Evolutionary conservation across 805 yeast species (phyloP), one percentile per base, ranked within the genome.

Genomic region (Zygosaccharomyces lentus): DNA sequence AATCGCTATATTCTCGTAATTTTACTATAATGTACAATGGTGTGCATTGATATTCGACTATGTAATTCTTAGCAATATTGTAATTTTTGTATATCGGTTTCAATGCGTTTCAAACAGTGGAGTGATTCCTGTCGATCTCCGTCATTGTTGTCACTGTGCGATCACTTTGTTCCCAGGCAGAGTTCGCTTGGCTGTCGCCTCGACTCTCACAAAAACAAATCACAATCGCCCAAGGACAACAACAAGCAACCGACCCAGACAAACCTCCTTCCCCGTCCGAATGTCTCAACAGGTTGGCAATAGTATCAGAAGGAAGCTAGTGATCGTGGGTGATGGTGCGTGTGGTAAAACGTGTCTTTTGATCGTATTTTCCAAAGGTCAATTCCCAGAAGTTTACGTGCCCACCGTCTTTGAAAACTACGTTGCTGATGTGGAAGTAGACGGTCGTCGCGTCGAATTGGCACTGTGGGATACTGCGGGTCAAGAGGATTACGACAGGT

Each of bases 391-490:
- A 68, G 91, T 87, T 52, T 88, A 88, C 65, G 96, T 89, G 40
- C 96, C 96, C 64, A 88, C 96, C 19, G 98, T 91, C 51, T 91
- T 91, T 63, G 98, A 91, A 69, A 93, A 90, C 75, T 93, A 91
- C 69, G 97, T 91, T 59, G 95, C 97, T 38, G 96, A 89, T 67
- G 97, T 91, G 48, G 96, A 81, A 64, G 84, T 84, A 48, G 91
- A 85, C 60, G 95, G 95, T 41, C 85, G 91, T 70, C 80, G 86
- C 66, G 97, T 91, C 48, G 96, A 90, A 67, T 75, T 89, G 69
- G 96, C 96, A 6, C 75, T 89, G 56, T 89, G 96, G 96, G 96
- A 89, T 88, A 89, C 96, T 57, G 96, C 97, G 46, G 97, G 97
- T 55, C 97, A 89, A 78, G 97, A 89, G 75, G 97, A 90, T 74